Evolutionary conservation across 306 rosid species (phyloP).

Genomic region (Luffa aegyptiaca): DNA sequence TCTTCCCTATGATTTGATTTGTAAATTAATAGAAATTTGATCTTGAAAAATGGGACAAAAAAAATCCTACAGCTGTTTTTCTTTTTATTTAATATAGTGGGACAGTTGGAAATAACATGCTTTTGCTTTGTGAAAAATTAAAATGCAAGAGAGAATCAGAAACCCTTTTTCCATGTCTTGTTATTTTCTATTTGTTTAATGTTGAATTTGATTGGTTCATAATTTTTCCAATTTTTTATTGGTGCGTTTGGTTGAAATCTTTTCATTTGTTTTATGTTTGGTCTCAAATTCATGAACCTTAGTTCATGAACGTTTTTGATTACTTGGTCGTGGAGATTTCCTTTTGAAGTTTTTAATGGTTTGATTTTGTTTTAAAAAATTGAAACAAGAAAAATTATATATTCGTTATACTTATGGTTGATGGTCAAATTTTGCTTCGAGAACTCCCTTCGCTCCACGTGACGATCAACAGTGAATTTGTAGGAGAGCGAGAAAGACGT

Average conservation of each 20-base stretch:
- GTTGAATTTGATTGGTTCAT: neutral
- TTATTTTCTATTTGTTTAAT: neutral
- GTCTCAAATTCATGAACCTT: neutral
- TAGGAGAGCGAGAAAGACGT: too few species aligned
- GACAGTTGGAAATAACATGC: slow-evolving; percentile 7
- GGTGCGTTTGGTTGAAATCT: neutral
- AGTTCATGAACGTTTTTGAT: neutral
- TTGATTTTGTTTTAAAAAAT: neutral
- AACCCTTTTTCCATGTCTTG: neutral
- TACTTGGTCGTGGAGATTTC: neutral
- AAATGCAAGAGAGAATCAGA: neutral
- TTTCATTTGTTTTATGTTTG: neutral
- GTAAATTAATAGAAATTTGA: neutral
- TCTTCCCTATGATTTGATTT: neutral
- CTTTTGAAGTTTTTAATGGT: neutral
- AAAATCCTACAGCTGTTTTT: neutral
- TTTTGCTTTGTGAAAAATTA: neutral
- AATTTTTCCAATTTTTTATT: neutral
- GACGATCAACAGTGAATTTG: too few species aligned
- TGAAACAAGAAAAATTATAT: too few species aligned
- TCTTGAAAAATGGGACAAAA: neutral
- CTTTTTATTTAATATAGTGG: neutral
- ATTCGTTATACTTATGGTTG: too few species aligned
- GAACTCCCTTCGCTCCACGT: too few species aligned
- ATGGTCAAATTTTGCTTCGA: too few species aligned